Percentiles rank a stretch among this genome's conserved stretches.
Evolutionary conservation across 345 rosid species (phyloP).

Genomic region (Salix arbutifolia): DNA sequence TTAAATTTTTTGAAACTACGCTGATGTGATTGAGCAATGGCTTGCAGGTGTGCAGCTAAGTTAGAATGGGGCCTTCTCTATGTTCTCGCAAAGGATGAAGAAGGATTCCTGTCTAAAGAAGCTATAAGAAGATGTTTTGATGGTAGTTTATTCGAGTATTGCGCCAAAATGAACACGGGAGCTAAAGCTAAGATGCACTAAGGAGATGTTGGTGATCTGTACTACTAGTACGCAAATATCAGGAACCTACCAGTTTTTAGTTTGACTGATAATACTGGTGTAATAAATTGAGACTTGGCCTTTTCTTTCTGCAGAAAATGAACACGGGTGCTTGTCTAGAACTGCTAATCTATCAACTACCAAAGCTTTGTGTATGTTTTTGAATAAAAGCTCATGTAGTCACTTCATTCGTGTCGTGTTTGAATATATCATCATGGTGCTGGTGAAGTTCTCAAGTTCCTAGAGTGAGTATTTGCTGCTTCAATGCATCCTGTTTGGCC

Average conservation of each 20-base stretch:
- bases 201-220: background rate
- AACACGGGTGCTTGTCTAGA: background rate
- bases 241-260: background rate
- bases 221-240: background rate
- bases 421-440: background rate
- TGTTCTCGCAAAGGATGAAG: conserved; percentile 63
- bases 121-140: conserved; percentile 70
- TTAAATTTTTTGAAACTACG: background rate
- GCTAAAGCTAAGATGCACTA: conserved; percentile 32
- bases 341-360: background rate
- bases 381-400: background rate
- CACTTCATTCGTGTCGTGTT: background rate
- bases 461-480: background rate
- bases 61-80: conserved; percentile 60
- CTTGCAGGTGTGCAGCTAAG: conserved; percentile 48
- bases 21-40: background rate
- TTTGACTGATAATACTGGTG: background rate
- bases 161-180: conserved; percentile 49
- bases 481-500: too few species aligned
- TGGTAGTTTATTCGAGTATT: conserved; percentile 75
- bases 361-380: background rate
- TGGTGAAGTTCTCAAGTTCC: background rate
- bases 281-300: background rate
- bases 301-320: background rate
- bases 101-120: conserved; percentile 66